Percentiles rank a stretch among this genome's conserved stretches.
Evolutionary conservation across 306 rosid species (phyloP).

Genomic region (Vigna radiata): DNA sequence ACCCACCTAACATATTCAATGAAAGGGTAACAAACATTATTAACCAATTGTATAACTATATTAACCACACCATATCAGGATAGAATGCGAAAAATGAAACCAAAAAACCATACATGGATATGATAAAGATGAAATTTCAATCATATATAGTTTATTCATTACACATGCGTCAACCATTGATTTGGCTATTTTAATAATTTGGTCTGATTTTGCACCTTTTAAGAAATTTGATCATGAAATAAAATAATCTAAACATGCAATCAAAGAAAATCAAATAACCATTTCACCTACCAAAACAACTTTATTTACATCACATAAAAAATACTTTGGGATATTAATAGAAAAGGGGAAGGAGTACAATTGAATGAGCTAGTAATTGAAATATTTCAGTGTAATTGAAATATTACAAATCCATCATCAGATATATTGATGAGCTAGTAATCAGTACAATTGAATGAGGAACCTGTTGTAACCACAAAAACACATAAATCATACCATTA

Average conservation of each 20-base stretch:
- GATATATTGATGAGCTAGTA: constrained; percentile 96
- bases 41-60: constrained; percentile 2
- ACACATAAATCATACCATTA: not conserved
- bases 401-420: constrained; percentile 96
- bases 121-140: not conserved
- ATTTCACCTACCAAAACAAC: constrained; percentile 18
- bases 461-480: constrained; percentile 58
- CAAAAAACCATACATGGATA: not conserved
- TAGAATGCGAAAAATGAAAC: not conserved
- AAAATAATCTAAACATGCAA: not conserved
- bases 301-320: constrained; percentile 1
- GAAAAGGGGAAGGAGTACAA: not conserved
- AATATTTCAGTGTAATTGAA: not conserved
- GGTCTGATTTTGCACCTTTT: not conserved
- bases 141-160: not conserved
- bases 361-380: too few species aligned
- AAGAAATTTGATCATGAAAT: not conserved
- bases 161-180: not conserved
- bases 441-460: constrained; percentile 94
- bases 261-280: not conserved
- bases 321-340: not conserved
- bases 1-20: constrained; percentile 69
- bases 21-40: not conserved
- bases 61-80: constrained; percentile 2
- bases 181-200: not conserved